These are phyloP conservation scores for Orbilia javanica DNA, from an alignment of 2,329 filamentous ascomycete species.

Conservation along the genomic window DNA sequence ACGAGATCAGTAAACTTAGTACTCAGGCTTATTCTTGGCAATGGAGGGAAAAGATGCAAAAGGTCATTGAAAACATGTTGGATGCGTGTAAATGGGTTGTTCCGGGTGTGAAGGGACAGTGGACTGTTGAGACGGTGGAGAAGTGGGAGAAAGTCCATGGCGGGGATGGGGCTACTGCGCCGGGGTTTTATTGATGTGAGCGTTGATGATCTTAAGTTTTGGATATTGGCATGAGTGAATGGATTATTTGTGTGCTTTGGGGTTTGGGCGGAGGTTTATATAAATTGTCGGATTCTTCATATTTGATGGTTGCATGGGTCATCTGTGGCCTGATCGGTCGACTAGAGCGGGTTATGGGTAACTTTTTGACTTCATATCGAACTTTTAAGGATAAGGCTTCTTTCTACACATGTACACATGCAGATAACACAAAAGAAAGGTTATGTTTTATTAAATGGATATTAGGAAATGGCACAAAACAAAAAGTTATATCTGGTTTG, in stretches of 20 bases:
- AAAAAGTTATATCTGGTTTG: no score
- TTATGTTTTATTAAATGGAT: background rate
- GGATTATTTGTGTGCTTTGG: background rate
- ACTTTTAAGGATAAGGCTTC: no score
- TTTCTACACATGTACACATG: no score
- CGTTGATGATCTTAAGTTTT: background rate
- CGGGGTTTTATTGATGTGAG: background rate
- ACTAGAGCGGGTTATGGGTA: no score
- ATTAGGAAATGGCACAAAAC: background rate
- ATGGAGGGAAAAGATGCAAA: conserved; percentile 18
- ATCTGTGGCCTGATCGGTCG: no score
- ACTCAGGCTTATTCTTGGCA: background rate
- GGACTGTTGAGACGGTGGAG: conserved; percentile 29
- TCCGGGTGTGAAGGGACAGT: conserved; percentile 36
- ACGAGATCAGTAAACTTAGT: conserved; percentile 7
- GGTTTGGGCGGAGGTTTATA: no score
- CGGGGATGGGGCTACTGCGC: background rate
- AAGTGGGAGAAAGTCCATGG: conserved; percentile 20
- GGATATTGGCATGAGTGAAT: background rate
- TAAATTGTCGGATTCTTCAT: no score
- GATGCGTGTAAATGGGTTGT: conserved; percentile 39
- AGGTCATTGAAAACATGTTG: conserved; percentile 26
- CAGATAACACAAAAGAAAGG: background rate
- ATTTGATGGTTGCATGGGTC: no score
- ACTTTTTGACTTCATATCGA: no score